phyloP scores from a whole-genome alignment of 1,139 yeast species.

The Taphrina wiesneri region DNA sequence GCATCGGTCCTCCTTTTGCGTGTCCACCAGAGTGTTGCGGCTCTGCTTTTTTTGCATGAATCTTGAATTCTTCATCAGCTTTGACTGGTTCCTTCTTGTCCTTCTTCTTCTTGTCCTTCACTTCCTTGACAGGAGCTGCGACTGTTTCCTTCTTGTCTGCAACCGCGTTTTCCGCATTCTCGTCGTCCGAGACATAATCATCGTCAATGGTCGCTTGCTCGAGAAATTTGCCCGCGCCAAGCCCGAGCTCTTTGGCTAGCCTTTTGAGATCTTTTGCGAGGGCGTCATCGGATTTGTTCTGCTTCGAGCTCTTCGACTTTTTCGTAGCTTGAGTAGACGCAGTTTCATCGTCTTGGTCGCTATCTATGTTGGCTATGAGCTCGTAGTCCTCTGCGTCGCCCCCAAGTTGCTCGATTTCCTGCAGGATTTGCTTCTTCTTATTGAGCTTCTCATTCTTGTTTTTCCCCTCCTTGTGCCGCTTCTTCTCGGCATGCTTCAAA shows the following conservation, averaged over 20 bases:
- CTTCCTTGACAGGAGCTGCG: conserved; percentile 41
- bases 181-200: conserved; percentile 45
- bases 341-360: conserved; percentile 49
- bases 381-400: conserved; percentile 68
- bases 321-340: conserved; percentile 38
- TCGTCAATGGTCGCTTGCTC: conserved; percentile 62
- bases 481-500: conserved; percentile 19
- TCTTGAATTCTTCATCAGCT: conserved; percentile 39
- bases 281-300: conserved; percentile 63
- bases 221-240: conserved; percentile 62
- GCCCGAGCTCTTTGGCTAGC: conserved; percentile 52
- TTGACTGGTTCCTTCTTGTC: conserved; percentile 42
- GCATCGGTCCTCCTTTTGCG: conserved; percentile 13
- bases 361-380: conserved; percentile 54
- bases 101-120: conserved; percentile 47
- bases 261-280: conserved; percentile 50
- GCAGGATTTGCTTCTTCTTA: conserved; percentile 34
- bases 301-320: conserved; percentile 51
- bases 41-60: conserved; percentile 40
- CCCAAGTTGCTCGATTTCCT: conserved; percentile 53
- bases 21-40: conserved; percentile 14
- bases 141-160: neutral
- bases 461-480: conserved; percentile 25
- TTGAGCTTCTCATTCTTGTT: conserved; percentile 6
- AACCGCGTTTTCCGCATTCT: neutral